Base-by-base conservation (phyloP, 2,329 filamentous ascomycete genomes). In the Pseudocercospora eumusae region DNA sequence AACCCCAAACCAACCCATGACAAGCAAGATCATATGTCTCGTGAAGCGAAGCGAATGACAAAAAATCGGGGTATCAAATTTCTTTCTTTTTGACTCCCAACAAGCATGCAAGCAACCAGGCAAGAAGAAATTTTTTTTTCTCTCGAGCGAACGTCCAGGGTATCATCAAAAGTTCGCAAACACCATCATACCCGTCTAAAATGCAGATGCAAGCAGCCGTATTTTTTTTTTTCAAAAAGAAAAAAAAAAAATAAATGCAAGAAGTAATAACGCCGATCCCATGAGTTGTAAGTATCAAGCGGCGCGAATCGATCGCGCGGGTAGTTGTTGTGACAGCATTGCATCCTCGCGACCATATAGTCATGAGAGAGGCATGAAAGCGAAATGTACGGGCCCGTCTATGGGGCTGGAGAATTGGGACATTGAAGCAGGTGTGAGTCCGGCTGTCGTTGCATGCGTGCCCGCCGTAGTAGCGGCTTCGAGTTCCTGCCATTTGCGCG, bases 401-500 rank as follows among this genome's bases (percentile, higher is more conserved):
- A 69, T 53, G 11, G 72, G 71, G 55, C 70, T 73, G 20, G 72
- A 71, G 57, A 68, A 71, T 23, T 73, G 69, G 5, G 68, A 66
- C 13, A 69, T 63, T 4, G 68, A 66, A 11, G 65, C 68, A 23
- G 64, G 69, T 49, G 64, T 69, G 52, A 40, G 52, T 20, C n/a
- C 52, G n/a, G 59, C 66, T n/a, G 68, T 68, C 33, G 65, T 65
- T 40, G 61, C 63, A 42, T 62, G 73, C 68, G 62, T 76, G n/a
- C n/a, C n/a, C 71, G 54, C 31, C 18, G 64, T 54, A 15, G 56
- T 56, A 15, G 57, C 53, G 15, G 57, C 40, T 47, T 71, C 69
- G 36, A 81, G 72, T 63, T 83, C 81, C 50, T 78, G 76, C 81
- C 81, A 84, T 72, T 83, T 83, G 31, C 80, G 76, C 23, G 78